Conservation (phyloP, 2,329 filamentous ascomycete genomes). For the Stemphylium beticola region DNA sequence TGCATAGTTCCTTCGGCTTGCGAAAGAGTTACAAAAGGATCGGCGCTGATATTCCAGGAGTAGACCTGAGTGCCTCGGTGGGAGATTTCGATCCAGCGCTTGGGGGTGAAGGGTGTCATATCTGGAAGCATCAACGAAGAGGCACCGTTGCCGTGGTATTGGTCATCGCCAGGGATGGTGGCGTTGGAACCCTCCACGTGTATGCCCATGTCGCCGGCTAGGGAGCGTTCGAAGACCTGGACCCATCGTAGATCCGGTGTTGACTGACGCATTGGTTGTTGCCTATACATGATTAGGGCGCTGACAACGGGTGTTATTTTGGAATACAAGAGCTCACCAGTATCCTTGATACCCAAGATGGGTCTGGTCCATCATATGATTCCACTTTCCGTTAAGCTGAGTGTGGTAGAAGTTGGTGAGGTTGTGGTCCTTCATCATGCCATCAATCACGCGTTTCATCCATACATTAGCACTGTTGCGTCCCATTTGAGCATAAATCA, state of each 20-base stretch:
- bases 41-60: constrained; percentile 46
- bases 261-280: constrained; percentile 75
- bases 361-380: constrained; percentile 51
- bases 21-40: constrained; percentile 47
- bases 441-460: constrained; percentile 46
- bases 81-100: constrained; percentile 48
- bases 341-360: constrained; percentile 50
- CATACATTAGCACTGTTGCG: constrained; percentile 49
- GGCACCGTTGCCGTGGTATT: constrained; percentile 60
- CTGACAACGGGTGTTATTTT: neutral
- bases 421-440: constrained; percentile 47
- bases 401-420: constrained; percentile 45
- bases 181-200: constrained; percentile 70
- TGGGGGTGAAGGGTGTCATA: constrained; percentile 44
- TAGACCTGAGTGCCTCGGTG: constrained; percentile 41
- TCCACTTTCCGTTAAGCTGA: constrained; percentile 48
- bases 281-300: constrained; percentile 52
- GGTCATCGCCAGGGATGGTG: constrained; percentile 70
- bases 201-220: constrained; percentile 69
- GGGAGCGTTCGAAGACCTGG: constrained; percentile 62
- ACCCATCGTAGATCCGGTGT: constrained; percentile 67
- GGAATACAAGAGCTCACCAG: constrained; percentile 43
- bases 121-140: constrained; percentile 37
- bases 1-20: constrained; percentile 40
- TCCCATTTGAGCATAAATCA: constrained; percentile 45